Base-by-base conservation (phyloP, 2,329 filamentous ascomycete species). In the Cordyceps fumosorosea region DNA sequence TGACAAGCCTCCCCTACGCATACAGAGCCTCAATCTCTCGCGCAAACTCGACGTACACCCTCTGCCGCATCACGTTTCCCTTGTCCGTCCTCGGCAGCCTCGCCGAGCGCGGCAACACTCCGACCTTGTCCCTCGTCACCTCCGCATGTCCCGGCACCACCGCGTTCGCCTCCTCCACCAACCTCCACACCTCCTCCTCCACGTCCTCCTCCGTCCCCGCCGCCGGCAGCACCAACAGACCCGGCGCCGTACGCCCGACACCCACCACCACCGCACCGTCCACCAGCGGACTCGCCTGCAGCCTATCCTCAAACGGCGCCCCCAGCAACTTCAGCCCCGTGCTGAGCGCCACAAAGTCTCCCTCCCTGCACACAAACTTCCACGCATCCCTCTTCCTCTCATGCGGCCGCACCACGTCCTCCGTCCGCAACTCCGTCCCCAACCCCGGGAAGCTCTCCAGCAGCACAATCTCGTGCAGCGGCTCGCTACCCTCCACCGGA, bases 31-130 rank as follows among this genome's bases (percentile, higher is more conserved):
- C 53, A 26, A 56, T 62, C 18, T 62, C 60, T 3, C 22, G 48
- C 53, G 44, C 60, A 56, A 62, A 62, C 12, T 56, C 22, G 2
- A 1, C 7, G 16, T 51, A 56, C 10, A 52, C 52, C 45, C 34
- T 34, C 12, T 44, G 51, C 34, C 59, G 29, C n/a, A 62, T 51
- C 16, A 62, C 52, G 40, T 44, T 62, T 0, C 59, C 59, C 52
- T 62, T 56, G 34, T 62, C 59, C 40, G 59, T 62, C 20, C 59
- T 10, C 32, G 59, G 59, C 26, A 55, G 47, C 42, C 16, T 42
- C 50, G 44, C 22, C 24, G 40, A 22, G n/a, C 29, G 4, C 40
- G 51, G 42, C 52, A 56, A 37, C 51, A 62, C 59, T 4, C 26
- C 37, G 8, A 62, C 32, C 42, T n/a, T 56, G 4, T 55, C 44